Evolutionary conservation across 2,329 filamentous ascomycete species (phyloP).

Genomic region (Colletotrichum higginsianum): DNA sequence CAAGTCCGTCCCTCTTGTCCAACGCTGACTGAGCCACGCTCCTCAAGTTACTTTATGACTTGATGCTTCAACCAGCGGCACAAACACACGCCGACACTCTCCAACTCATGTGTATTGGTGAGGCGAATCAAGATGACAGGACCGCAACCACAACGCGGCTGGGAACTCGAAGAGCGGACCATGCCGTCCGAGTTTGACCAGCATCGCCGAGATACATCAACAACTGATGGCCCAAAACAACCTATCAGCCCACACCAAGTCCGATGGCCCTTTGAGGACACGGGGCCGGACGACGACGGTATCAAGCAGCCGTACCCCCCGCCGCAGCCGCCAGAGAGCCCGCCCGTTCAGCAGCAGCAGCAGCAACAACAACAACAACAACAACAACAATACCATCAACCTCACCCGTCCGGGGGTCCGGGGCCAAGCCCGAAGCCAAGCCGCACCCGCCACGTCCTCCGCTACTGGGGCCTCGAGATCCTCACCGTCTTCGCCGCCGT

Average conservation of each 20-base stretch:
- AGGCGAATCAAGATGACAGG: neutral
- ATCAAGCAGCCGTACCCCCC: slow-evolving; percentile 10
- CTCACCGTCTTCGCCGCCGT: slow-evolving; percentile 18
- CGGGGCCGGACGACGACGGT: neutral
- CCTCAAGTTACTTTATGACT: neutral
- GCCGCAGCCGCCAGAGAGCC: neutral
- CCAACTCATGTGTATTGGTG: neutral
- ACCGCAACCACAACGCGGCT: slow-evolving; percentile 13
- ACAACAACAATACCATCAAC: too few relatives aligned
- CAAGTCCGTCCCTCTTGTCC: neutral
- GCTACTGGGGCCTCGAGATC: slow-evolving; percentile 35
- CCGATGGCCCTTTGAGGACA: slow-evolving; percentile 22
- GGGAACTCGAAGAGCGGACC: slow-evolving; percentile 30
- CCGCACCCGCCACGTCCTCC: slow-evolving; percentile 16
- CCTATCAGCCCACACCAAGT: neutral
- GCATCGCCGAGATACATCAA: neutral
- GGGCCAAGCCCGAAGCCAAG: neutral
- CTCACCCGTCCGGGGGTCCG: neutral
- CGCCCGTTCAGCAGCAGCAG: neutral
- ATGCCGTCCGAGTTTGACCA: neutral
- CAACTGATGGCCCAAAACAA: neutral
- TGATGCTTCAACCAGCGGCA: neutral
- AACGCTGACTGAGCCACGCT: neutral
- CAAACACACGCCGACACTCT: neutral
- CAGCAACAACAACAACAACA: neutral